These are phyloP conservation scores for Iris macrosiphon DNA, from an alignment of 106 monocot genomes.

Conservation along the genomic window DNA sequence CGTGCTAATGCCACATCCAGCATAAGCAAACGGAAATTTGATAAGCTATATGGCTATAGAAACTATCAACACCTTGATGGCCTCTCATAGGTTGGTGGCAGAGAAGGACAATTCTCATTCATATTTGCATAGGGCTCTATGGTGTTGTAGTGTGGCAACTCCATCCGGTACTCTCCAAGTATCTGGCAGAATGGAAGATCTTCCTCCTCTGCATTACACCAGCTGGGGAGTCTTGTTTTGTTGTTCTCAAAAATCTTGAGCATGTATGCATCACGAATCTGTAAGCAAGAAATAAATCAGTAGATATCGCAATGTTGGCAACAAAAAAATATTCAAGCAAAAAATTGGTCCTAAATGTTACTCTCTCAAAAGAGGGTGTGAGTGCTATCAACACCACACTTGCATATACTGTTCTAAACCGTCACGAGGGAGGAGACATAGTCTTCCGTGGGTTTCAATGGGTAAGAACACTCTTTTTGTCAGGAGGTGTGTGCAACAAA, in stretches of 20 bases:
- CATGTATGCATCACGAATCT: conserved; percentile 96
- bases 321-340: background rate
- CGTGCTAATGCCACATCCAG: no score
- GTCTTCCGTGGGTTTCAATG: no score
- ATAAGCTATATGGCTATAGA: no score
- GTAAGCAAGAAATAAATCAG: background rate
- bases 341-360: background rate
- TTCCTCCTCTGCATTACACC: conserved; percentile 50
- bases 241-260: conserved; percentile 88
- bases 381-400: no score
- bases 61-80: conserved; percentile 44
- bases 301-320: background rate
- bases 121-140: conserved; percentile 71
- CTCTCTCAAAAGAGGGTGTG: background rate
- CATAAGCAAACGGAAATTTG: no score
- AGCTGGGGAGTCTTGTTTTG: conserved; percentile 52
- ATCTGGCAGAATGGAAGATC: conserved; percentile 80
- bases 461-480: no score
- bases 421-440: no score
- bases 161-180: conserved; percentile 80
- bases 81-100: conserved; percentile 73
- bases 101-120: conserved; percentile 92
- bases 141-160: conserved; percentile 81
- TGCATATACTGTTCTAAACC: no score
- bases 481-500: no score